These are phyloP conservation scores for Corylus avellana DNA, from an alignment of 306 rosid species.

Conservation along the genomic window DNA sequence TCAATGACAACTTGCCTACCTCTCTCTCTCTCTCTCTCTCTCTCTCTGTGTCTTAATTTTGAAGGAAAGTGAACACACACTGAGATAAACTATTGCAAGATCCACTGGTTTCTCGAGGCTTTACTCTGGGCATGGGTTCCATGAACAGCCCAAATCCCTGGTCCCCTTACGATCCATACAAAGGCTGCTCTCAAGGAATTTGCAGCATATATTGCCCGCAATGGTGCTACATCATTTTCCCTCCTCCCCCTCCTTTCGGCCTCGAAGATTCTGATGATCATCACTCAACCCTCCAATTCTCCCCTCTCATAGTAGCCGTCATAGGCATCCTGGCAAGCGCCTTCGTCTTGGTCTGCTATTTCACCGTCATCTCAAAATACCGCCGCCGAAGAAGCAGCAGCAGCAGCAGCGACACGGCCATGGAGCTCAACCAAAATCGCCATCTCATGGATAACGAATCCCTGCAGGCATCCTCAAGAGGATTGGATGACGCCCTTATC, in stretches of 20 bases:
- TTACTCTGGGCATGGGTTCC: conserved; percentile 38
- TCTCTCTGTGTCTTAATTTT: not conserved
- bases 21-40: not conserved
- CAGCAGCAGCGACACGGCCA: not conserved
- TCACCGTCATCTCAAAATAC: conserved; percentile 60
- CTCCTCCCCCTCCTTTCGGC: conserved; percentile 69
- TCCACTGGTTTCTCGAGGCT: not conserved
- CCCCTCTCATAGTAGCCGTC: conserved; percentile 72
- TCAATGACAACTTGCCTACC: conserved; percentile 5
- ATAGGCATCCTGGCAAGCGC: conserved; percentile 71
- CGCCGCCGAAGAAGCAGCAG: conserved; percentile 36
- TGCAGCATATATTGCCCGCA: conserved; percentile 85
- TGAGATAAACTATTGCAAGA: conserved; percentile 13
- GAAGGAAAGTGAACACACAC: not conserved
- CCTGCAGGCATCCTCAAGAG: conserved; percentile 35
- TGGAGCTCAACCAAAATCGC: conserved; percentile 13
- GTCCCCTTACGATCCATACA: conserved; percentile 40
- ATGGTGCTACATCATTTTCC: conserved; percentile 65
- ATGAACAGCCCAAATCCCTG: conserved; percentile 45
- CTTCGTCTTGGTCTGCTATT: conserved; percentile 61
- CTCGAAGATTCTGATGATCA: not conserved
- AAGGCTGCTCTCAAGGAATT: conserved; percentile 62
- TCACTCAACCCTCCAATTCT: conserved; percentile 42
- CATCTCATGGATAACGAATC: conserved; percentile 20
- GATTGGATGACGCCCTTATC: conserved; percentile 59